phyloP scores from a whole-genome alignment of 306 rosid species.

The Quercus rubra region DNA sequence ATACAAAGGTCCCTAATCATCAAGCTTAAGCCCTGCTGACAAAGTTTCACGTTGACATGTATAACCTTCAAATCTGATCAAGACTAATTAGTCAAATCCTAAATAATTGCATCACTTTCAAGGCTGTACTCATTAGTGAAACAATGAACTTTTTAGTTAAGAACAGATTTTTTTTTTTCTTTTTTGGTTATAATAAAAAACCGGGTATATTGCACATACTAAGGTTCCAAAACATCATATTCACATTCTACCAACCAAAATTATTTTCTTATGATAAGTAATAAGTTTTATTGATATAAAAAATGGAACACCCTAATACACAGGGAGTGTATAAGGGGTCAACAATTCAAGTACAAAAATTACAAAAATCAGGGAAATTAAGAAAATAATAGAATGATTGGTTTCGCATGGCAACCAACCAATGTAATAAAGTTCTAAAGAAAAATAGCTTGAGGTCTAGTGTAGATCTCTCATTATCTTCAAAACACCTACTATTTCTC shows the following conservation, averaged over 20 bases:
- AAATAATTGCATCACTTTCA: conserved; percentile 4
- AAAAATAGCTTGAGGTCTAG: no score
- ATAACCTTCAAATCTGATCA: conserved; percentile 6
- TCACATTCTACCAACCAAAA: conserved; percentile 12
- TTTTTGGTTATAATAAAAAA: neutral
- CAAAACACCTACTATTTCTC: no score
- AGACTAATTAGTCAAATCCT: neutral
- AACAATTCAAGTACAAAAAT: no score
- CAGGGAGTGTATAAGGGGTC: no score
- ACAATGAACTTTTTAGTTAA: neutral
- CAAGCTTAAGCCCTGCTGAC: conserved; percentile 4
- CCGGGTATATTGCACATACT: neutral
- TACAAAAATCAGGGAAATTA: no score
- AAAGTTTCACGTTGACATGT: conserved; percentile 12
- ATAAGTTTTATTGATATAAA: no score
- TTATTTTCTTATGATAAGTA: neutral
- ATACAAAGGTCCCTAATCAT: neutral
- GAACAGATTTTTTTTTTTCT: neutral
- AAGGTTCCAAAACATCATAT: neutral
- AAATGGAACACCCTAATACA: no score
- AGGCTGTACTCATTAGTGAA: neutral
- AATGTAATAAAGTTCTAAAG: no score
- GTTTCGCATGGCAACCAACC: no score
- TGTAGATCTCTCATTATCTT: no score
- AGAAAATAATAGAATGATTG: no score